Percentiles rank a stretch among this genome's conserved stretches.
Evolutionary conservation across 169 alveolate genomes (phyloP).

Genomic region (Nephromyces sp.): DNA sequence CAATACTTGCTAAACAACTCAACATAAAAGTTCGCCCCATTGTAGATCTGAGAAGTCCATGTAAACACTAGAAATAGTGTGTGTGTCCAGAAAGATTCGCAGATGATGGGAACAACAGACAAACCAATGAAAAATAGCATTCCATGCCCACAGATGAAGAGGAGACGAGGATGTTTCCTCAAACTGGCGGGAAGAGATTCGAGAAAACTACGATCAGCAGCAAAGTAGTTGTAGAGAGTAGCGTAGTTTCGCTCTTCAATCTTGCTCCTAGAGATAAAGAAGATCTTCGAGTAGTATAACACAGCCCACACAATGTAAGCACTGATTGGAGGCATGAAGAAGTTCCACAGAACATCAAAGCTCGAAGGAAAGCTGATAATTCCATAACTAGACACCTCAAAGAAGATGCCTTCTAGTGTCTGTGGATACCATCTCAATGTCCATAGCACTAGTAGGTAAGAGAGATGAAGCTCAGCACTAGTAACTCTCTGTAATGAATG

Average conservation of each 20-base stretch:
- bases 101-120: not conserved
- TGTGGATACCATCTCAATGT: conserved; percentile 10
- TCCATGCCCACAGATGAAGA: not conserved
- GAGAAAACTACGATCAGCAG: not conserved
- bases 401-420: too few species aligned
- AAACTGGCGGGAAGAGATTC: not conserved
- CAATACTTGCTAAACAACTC: conserved; percentile 1
- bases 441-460: conserved; percentile 1
- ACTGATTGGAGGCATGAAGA: not conserved
- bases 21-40: conserved; percentile 1
- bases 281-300: conserved; percentile 1
- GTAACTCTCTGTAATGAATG: conserved; percentile 4
- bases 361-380: not conserved
- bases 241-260: conserved; percentile 4
- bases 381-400: not conserved
- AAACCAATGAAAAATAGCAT: not conserved
- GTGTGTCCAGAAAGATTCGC: not conserved
- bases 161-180: not conserved
- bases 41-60: not conserved
- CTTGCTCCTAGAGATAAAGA: not conserved
- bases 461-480: conserved; percentile 7
- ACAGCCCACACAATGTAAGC: not conserved
- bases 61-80: not conserved
- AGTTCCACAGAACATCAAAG: not conserved
- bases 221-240: conserved; percentile 2